These are phyloP conservation scores for Pyrus bretschneideri DNA, from an alignment of 306 rosid species.

Conservation along the genomic window DNA sequence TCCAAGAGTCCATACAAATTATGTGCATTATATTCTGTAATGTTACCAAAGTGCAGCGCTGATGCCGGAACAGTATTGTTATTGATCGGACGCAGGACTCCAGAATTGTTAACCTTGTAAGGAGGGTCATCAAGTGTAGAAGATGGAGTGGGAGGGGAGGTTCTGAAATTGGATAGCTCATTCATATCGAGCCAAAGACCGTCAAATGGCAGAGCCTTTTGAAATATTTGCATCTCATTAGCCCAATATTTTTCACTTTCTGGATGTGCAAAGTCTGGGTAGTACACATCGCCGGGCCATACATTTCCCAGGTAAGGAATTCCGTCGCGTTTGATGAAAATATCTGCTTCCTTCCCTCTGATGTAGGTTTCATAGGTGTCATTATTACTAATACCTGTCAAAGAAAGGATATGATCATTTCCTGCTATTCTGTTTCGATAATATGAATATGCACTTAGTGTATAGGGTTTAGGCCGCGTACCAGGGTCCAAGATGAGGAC, in stretches of 20 bases:
- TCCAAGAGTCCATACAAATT: slow-evolving; percentile 72
- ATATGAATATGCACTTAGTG: neutral
- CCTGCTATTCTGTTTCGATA: neutral
- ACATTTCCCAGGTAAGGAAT: slow-evolving; percentile 64
- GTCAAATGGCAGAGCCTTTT: slow-evolving; percentile 50
- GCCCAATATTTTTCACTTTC: slow-evolving; percentile 43
- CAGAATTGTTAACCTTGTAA: slow-evolving; percentile 51
- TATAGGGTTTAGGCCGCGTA: neutral
- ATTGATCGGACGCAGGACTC: slow-evolving; percentile 34
- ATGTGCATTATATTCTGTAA: slow-evolving; percentile 72
- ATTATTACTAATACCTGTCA: slow-evolving; percentile 62
- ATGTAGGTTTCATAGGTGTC: slow-evolving; percentile 47
- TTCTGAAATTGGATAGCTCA: slow-evolving; percentile 63
- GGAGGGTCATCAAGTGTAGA: slow-evolving; percentile 80
- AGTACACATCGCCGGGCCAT: slow-evolving; percentile 88
- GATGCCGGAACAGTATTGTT: slow-evolving; percentile 53
- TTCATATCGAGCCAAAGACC: slow-evolving; percentile 96
- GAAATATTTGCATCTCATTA: slow-evolving; percentile 59
- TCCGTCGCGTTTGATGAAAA: slow-evolving; percentile 61
- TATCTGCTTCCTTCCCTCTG: slow-evolving; percentile 63
- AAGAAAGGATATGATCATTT: neutral
- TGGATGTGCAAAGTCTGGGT: slow-evolving; percentile 76
- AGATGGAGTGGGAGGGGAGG: slow-evolving; percentile 39
- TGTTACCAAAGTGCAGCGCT: slow-evolving; percentile 50
- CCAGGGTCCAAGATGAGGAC: slow-evolving; percentile 84